A percentile compares a stretch with the other conserved stretches of the same genome.
Conservation (phyloP, 1,139 yeast genomes). For the Geotrichum macrosporum region DNA sequence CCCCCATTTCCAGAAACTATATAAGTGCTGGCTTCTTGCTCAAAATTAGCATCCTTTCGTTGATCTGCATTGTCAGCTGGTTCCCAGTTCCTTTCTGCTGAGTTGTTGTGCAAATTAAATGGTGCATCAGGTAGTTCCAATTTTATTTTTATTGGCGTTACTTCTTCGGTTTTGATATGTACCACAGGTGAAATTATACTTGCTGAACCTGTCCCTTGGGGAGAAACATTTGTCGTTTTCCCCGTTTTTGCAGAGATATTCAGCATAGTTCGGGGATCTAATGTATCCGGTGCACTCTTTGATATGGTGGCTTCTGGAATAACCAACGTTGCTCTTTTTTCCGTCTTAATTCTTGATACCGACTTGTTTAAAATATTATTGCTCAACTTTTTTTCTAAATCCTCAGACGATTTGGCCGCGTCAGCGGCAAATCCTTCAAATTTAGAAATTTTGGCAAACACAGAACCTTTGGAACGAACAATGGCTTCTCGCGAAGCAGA, state of each 20-base stretch:
- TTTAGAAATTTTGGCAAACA: constrained; percentile 14
- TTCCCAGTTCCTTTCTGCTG: neutral
- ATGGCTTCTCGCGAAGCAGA: constrained; percentile 8
- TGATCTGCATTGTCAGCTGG: too few species aligned
- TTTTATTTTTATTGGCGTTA: constrained; percentile 5
- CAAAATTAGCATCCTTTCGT: too few species aligned
- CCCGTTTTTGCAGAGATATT: too few species aligned
- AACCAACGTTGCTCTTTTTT: neutral
- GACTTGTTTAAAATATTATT: neutral
- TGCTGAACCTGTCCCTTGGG: neutral
- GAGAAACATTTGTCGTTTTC: neutral
- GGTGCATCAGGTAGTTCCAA: constrained; percentile 4
- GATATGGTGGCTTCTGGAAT: neutral
- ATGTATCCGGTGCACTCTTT: neutral
- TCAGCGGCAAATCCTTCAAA: constrained; percentile 13
- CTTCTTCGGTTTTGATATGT: neutral
- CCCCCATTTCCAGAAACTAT: too few species aligned
- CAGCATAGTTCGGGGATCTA: neutral
- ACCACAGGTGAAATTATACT: neutral
- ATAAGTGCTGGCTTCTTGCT: too few species aligned
- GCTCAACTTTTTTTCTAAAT: neutral
- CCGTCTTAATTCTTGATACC: neutral
- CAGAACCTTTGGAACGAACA: constrained; percentile 15
- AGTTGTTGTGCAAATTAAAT: neutral
- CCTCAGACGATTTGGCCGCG: neutral